Percentiles rank a stretch among this genome's conserved stretches.
Conservation (phyloP, 495 filamentous ascomycete species). For the Chaetomidium leptoderma region DNA sequence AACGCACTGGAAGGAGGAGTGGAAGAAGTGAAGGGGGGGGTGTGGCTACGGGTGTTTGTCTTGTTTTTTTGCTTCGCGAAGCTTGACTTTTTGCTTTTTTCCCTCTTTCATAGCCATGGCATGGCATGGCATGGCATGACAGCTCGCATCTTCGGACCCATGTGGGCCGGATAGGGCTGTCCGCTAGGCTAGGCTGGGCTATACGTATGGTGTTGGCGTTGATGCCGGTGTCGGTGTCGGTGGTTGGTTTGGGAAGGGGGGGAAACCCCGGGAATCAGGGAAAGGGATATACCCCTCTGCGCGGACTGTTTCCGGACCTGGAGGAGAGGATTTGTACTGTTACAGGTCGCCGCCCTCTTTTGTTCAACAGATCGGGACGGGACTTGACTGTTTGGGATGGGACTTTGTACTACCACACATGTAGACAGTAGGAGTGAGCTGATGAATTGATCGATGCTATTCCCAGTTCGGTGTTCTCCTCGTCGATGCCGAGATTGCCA, state of each 20-base stretch:
- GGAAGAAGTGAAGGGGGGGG: neutral
- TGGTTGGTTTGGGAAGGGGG: neutral
- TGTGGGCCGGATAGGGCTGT: neutral
- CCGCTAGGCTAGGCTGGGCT: neutral
- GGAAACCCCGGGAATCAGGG: neutral
- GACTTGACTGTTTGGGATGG: neutral
- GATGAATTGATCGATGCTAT: neutral
- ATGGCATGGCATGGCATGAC: too few species aligned
- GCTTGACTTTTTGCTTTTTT: neutral
- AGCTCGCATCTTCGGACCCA: too few species aligned
- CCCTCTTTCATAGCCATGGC: neutral
- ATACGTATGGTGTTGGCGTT: too few species aligned
- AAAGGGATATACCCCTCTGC: slow-evolving; percentile 8
- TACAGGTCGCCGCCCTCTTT: neutral
- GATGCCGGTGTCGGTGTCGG: neutral
- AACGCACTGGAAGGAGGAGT: slow-evolving; percentile 6
- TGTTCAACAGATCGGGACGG: neutral
- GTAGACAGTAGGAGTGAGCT: neutral
- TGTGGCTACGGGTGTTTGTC: neutral
- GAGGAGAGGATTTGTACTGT: neutral
- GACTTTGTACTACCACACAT: neutral
- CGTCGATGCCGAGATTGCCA: neutral
- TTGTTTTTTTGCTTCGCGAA: neutral
- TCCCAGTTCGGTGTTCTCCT: neutral
- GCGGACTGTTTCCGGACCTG: slow-evolving; percentile 1